Percentiles rank a stretch among this genome's conserved stretches.
Conservation (phyloP, 2,329 filamentous ascomycete genomes). For the Herpomyces periplanetae region DNA sequence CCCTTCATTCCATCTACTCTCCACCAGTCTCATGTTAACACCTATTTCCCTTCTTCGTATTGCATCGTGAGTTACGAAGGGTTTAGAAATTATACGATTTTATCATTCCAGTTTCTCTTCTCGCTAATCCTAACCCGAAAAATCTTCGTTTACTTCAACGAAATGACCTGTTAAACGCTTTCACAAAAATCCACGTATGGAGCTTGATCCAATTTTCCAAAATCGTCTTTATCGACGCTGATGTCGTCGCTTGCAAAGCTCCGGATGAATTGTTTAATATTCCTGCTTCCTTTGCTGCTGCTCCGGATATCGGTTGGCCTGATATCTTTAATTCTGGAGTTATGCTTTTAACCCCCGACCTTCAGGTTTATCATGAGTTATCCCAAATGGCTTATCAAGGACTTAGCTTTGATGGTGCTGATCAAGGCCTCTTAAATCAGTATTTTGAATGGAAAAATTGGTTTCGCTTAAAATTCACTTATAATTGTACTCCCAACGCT, state of each 20-base stretch:
- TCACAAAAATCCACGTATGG: conserved; percentile 90
- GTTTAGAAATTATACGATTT: conserved; percentile 43
- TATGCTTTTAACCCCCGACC: conserved; percentile 54
- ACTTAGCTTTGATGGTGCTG: conserved; percentile 80
- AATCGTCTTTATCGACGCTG: conserved; percentile 78
- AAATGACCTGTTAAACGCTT: conserved; percentile 53
- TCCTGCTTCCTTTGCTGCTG: conserved; percentile 21
- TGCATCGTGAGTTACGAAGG: conserved; percentile 1
- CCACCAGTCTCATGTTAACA: too few relatives aligned
- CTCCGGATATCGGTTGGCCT: conserved; percentile 86
- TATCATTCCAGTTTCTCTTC: conserved; percentile 40
- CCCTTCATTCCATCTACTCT: too few relatives aligned
- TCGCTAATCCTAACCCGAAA: conserved; percentile 31
- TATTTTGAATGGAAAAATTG: conserved; percentile 37
- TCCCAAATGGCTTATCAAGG: conserved; percentile 44
- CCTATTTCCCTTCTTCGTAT: conserved; percentile 5
- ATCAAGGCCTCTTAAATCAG: conserved; percentile 81
- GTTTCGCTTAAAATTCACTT: conserved; percentile 65
- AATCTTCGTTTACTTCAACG: conserved; percentile 80
- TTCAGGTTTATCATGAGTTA: conserved; percentile 57
- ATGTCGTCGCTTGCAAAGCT: conserved; percentile 57
- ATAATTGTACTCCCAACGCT: conserved; percentile 83
- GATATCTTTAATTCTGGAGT: conserved; percentile 94
- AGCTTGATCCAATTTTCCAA: conserved; percentile 54
- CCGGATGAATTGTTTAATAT: conserved; percentile 63